These are phyloP conservation scores for Novymonas esmeraldas DNA, from an alignment of 208 protist genomes.

Conservation along the genomic window DNA sequence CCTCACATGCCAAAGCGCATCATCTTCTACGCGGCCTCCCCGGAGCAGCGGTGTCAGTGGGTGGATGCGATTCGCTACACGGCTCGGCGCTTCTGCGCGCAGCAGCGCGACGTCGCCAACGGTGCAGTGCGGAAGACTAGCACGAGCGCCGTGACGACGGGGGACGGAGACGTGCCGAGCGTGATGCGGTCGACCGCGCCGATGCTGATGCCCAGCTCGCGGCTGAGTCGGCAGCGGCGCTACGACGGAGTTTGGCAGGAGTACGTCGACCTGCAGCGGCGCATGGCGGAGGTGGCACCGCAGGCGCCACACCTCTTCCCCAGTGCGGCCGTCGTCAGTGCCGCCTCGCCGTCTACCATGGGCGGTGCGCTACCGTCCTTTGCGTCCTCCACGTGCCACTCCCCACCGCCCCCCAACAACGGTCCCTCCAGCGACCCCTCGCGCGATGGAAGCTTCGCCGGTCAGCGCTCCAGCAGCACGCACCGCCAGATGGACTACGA, in stretches of 20 bases:
- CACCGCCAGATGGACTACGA: slow-evolving; percentile 50
- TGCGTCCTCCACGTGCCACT: slow-evolving; percentile 11
- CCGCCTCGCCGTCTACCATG: slow-evolving; percentile 5
- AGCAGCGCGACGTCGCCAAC: not conserved
- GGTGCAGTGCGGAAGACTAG: not conserved
- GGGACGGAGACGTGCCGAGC: slow-evolving; percentile 16
- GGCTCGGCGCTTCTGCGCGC: slow-evolving; percentile 28
- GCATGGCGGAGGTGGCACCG: slow-evolving; percentile 7
- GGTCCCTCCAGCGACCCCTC: slow-evolving; percentile 8
- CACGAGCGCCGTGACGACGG: not conserved
- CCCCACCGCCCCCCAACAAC: slow-evolving; percentile 15
- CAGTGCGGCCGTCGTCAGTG: not conserved
- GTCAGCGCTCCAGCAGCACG: slow-evolving; percentile 16
- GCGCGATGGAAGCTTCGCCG: slow-evolving; percentile 26
- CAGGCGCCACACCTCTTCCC: not conserved
- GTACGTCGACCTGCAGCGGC: slow-evolving; percentile 38
- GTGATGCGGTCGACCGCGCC: slow-evolving; percentile 29
- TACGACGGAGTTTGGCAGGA: slow-evolving; percentile 41
- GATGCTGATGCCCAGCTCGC: slow-evolving; percentile 43
- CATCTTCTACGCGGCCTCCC: slow-evolving; percentile 67
- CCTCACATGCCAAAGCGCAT: slow-evolving; percentile 40
- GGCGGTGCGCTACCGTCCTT: not conserved
- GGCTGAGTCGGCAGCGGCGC: slow-evolving; percentile 58
- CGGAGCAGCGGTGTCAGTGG: slow-evolving; percentile 81
- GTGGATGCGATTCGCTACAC: slow-evolving; percentile 69